Evolutionary conservation across 345 rosid genomes (phyloP), one percentile per base, ranked within the genome.

Genomic region (Triadica sebifera): DNA sequence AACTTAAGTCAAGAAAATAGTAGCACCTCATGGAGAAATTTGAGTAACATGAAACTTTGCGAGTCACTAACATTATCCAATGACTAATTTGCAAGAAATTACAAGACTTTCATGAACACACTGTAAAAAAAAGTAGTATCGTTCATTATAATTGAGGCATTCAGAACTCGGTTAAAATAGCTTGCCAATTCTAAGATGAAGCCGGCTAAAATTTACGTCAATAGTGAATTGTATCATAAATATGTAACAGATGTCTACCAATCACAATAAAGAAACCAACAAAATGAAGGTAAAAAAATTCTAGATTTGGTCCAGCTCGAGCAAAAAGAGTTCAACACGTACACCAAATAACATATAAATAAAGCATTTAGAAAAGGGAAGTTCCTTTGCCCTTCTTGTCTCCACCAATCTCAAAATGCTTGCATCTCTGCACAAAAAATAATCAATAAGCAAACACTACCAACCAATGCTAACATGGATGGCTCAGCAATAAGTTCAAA

Each of bases 331-430:
- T 39, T 38, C 20, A 43, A 58, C 4, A 4, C 43, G 51, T 65
- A 19, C 71, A 50, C 13, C 1, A 34, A 49, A 49, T 15, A 25
- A n/a, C 24, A 13, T 5, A 4, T 8, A 29, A 19, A 29, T 49
- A 49, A 25, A 49, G 71, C 41, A 67, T 49, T 12, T 60, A 72
- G 56, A 72, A 60, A 29, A 72, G 67, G 4, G 75, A 72, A 16
- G 75, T 72, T 19, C 75, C 75, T 59, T 60, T 72, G 4, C 73
- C 73, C 60, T 49, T 61, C 67, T 49, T 72, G 67, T 53, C 70
- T 65, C 75, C 75, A 58, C 74, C 66, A 34, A 72, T 72, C 47
- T 61, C 75, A 72, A 61, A 61, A 34, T 37, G 75, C 59, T 72
- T 61, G 67, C 67, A 72, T 25, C 68, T 72, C 57, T 46, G 49